Evolutionary conservation across 2,329 filamentous ascomycete species (phyloP), one percentile per base, ranked within the genome.

Genomic region (Aureobasidium pullulans): DNA sequence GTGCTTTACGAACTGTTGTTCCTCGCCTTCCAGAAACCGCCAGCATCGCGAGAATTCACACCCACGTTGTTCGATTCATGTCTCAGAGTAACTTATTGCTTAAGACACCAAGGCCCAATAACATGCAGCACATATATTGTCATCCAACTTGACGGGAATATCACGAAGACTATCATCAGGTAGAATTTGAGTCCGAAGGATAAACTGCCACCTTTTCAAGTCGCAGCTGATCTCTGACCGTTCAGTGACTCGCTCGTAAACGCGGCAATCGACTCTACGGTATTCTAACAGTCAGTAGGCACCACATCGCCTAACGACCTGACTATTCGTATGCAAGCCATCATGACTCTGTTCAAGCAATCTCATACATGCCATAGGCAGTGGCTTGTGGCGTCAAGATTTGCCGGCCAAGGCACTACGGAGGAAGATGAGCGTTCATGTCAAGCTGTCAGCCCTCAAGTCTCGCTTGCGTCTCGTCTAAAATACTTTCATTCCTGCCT

Each of bases 381-480:
- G 16, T 32, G 42, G 43, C 31, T 57, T 57, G 54, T 57, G 54
- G 54, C 42, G 42, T 57, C 42, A 47, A 57, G 50, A 54, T 56
- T 56, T 44, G 15, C 23, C 42, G 50, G 48, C 50, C 50, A 34
- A 56, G 52, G 39, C 37, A 46, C 42, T 57, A 57, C 42, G 39
- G 39, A 44, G 28, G 29, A 23, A 46, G 52, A 16, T 54, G 37
- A 52, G 50, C 39, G 50, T 54, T 54, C 50, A 56, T 36, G 40
- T 56, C 52, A 56, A 46, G 31, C 16, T 56, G 40, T 56, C 28
- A 32, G 28, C 36, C 48, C 34, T 43, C 7, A 11, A 34, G 11
- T 19, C 37, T 54, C 39, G 50, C 50, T 54, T 34, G 39, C 39
- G 39, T 43, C 37, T 31, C 39, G 43, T 6, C 28, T 42, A 42